Evolutionary conservation across 305 asterid genomes (phyloP).

Genomic region (Fraxinus angustifolia): DNA sequence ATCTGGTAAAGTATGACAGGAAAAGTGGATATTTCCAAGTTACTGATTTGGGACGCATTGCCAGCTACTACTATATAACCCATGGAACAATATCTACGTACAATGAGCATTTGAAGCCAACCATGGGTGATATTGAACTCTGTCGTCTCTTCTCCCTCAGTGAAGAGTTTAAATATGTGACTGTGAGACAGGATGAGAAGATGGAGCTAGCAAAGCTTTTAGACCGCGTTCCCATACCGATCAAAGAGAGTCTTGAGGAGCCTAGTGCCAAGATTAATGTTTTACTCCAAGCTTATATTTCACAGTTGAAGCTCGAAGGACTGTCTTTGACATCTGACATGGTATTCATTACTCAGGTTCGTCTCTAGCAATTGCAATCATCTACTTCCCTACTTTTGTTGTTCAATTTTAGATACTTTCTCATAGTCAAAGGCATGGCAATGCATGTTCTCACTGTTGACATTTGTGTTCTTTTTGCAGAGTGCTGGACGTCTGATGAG

Average conservation of each 20-base stretch:
- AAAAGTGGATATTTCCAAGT: conserved; percentile 98
- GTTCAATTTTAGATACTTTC: background rate
- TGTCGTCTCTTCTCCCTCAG: conserved; percentile 93
- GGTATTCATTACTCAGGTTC: conserved; percentile 90
- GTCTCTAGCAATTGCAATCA: background rate
- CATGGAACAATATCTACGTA: conserved; percentile 82
- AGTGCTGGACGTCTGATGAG: conserved; percentile 96
- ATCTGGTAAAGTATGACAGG: conserved; percentile 83
- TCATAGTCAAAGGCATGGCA: background rate
- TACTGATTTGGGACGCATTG: conserved; percentile 96
- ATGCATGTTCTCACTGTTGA: background rate
- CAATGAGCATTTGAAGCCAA: conserved; percentile 90
- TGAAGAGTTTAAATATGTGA: conserved; percentile 85
- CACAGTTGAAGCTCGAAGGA: conserved; percentile 97
- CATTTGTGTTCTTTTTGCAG: conserved; percentile 41
- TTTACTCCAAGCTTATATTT: conserved; percentile 85
- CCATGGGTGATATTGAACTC: conserved; percentile 94
- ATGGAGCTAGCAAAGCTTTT: conserved; percentile 91
- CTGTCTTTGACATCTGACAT: conserved; percentile 86
- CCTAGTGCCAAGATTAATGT: conserved; percentile 94
- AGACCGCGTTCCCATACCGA: conserved; percentile 82
- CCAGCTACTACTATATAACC: conserved; percentile 85
- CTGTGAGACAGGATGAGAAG: conserved; percentile 94
- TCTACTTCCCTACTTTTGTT: conserved; percentile 10
- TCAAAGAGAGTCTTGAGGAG: conserved; percentile 91